Conservation (phyloP, 179 eudicot species). For the Nepenthes alata region DNA sequence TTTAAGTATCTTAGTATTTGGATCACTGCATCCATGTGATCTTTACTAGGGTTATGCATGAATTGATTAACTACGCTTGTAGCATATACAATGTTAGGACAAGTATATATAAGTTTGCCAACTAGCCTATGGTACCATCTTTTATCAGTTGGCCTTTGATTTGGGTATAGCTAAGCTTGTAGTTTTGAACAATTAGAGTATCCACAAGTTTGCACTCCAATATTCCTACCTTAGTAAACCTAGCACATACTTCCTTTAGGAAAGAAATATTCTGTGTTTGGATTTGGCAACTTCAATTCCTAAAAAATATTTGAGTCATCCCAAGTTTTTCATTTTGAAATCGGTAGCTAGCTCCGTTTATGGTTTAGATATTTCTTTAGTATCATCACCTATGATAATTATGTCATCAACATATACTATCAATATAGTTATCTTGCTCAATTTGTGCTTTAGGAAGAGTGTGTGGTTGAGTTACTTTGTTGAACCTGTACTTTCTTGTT, state of each 20-base stretch:
- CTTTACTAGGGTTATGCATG: slow-evolving; percentile 1
- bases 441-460: not conserved
- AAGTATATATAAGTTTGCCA: not conserved
- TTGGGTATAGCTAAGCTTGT: not conserved
- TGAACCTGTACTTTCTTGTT: not conserved
- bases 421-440: not conserved
- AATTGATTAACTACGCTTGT: not conserved
- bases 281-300: too few relatives aligned
- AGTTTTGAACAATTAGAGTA: slow-evolving; percentile 1
- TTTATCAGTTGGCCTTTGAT: not conserved
- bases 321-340: not conserved
- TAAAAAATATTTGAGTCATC: too few relatives aligned
- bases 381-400: not conserved
- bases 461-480: not conserved
- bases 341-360: not conserved
- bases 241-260: not conserved
- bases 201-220: not conserved
- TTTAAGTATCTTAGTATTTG: not conserved
- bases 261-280: not conserved
- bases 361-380: not conserved
- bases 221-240: not conserved
- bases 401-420: not conserved
- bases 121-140: not conserved
- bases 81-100: slow-evolving; percentile 1
- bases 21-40: not conserved